Evolutionary conservation across 805 yeast genomes (phyloP), one percentile per base, ranked within the genome.

Genomic region (Candida oleophila): DNA sequence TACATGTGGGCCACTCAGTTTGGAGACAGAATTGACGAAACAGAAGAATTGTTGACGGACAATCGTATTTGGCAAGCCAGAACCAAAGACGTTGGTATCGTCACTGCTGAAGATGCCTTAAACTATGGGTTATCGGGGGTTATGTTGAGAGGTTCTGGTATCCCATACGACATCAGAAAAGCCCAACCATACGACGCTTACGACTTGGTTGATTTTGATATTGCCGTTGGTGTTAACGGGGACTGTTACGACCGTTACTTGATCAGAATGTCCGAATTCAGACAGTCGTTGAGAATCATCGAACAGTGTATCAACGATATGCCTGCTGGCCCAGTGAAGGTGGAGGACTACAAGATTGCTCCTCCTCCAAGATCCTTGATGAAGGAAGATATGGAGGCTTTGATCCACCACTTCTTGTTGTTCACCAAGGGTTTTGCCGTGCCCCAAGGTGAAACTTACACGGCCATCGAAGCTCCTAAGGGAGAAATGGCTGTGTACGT

Each of bases 1-100:
- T 89, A 87, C 69, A 88, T 88, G 92, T 89, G 96, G 96, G 95
- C 96, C 47, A 89, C 96, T 20, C 96, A 89, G 74, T 89, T 89
- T 57, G 96, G 96, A 64, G 96, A 89, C 73, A 82, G 96, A 73
- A 71, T 89, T 55, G 96, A 89, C 66, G 96, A 89, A 69, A 83
- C 87, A 52, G 96, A 89, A 73, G 96, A 89, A 70, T 78, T 89
- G 71, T 77, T 85, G 54, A 87, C 96, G 42, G 96, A 87, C 63
- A 89, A 89, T 71, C 85, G 96, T 72, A 89, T 89, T 68, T 89
- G 96, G 96, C 85, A 84, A 71, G 86, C 85, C 64, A 83, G 96
- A 75, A 87, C 95, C 21, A 69, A 82, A 47, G 90, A 82, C 55
- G 83, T 89, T 50, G 96, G 96, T 59, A 76, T 79, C 37, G 83